Evolutionary conservation across 371 early-diverging fungal species (phyloP).

Genomic region (Mortierella sp.): DNA sequence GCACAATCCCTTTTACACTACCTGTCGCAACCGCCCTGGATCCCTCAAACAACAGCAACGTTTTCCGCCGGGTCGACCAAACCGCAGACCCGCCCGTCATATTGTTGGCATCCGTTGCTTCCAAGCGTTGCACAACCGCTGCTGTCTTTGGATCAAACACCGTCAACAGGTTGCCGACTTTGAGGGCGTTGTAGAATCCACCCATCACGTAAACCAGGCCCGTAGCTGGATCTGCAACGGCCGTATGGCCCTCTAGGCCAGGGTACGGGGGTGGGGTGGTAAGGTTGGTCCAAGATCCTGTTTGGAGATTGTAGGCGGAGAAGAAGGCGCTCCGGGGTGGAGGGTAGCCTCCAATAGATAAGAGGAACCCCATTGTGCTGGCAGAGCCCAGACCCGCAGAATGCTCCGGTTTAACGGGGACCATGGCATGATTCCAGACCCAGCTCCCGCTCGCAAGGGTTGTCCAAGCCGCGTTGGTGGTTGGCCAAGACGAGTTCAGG

Average conservation of each 20-base stretch:
- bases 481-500: slow-evolving; percentile 30
- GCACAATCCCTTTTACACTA: background rate
- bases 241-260: slow-evolving; percentile 37
- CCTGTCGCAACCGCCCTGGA: slow-evolving; percentile 16
- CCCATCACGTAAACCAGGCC: slow-evolving; percentile 39
- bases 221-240: slow-evolving; percentile 32
- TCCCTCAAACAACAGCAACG: slow-evolving; percentile 35
- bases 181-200: slow-evolving; percentile 12
- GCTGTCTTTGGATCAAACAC: slow-evolving; percentile 35
- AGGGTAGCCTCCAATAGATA: slow-evolving; percentile 20
- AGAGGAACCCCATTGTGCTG: slow-evolving; percentile 10
- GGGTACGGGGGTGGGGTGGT: slow-evolving; percentile 16
- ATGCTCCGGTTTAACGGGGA: slow-evolving; percentile 8
- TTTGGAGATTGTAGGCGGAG: slow-evolving; percentile 10
- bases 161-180: slow-evolving; percentile 19
- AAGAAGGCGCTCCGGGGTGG: slow-evolving; percentile 1
- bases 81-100: slow-evolving; percentile 28
- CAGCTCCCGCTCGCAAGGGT: slow-evolving; percentile 15
- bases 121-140: slow-evolving; percentile 4
- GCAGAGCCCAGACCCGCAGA: slow-evolving; percentile 9
- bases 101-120: slow-evolving; percentile 13
- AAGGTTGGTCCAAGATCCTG: slow-evolving; percentile 14
- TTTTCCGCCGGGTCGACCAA: slow-evolving; percentile 22
- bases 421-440: slow-evolving; percentile 26
- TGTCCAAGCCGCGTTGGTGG: slow-evolving; percentile 11